phyloP scores from a whole-genome alignment of 805 yeast genomes.

The Crinitomyces ghanaensis region DNA sequence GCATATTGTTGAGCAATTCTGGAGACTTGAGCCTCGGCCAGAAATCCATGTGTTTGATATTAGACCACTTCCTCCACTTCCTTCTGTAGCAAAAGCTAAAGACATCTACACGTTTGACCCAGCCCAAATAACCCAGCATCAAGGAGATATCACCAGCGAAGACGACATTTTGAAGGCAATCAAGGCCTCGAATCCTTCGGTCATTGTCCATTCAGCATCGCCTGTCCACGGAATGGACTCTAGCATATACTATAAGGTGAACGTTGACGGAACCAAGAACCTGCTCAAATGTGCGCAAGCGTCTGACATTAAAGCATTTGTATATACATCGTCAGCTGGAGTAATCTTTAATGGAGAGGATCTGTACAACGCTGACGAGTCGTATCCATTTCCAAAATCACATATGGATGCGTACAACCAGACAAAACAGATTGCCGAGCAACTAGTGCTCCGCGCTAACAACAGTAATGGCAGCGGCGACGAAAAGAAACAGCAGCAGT shows the following conservation, averaged over 20 bases:
- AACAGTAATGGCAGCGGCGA: no score
- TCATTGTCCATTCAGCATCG: conserved; percentile 90
- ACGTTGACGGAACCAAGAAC: conserved; percentile 77
- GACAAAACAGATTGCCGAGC: conserved; percentile 88
- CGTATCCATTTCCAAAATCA: conserved; percentile 81
- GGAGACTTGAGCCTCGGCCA: conserved; percentile 52
- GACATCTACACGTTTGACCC: conserved; percentile 63
- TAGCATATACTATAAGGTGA: conserved; percentile 76
- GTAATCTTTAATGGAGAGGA: conserved; percentile 95
- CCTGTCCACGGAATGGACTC: conserved; percentile 88
- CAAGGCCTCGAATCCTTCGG: conserved; percentile 45
- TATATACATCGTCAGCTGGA: conserved; percentile 95
- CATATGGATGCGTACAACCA: conserved; percentile 97
- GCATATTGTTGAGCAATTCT: conserved; percentile 80
- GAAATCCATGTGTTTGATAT: conserved; percentile 80
- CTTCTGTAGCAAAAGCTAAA: no score
- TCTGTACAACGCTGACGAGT: conserved; percentile 82
- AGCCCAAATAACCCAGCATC: conserved; percentile 42
- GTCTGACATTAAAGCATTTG: conserved; percentile 43
- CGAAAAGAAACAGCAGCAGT: no score
- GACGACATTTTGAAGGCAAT: conserved; percentile 60
- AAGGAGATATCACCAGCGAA: conserved; percentile 76
- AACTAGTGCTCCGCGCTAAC: conserved; percentile 65
- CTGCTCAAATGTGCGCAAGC: conserved; percentile 53
- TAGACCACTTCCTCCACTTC: conserved; percentile 71